Evolutionary conservation across 2,329 filamentous ascomycete species (phyloP), one percentile per base, ranked within the genome.

Genomic region (Tolypocladium sp.): DNA sequence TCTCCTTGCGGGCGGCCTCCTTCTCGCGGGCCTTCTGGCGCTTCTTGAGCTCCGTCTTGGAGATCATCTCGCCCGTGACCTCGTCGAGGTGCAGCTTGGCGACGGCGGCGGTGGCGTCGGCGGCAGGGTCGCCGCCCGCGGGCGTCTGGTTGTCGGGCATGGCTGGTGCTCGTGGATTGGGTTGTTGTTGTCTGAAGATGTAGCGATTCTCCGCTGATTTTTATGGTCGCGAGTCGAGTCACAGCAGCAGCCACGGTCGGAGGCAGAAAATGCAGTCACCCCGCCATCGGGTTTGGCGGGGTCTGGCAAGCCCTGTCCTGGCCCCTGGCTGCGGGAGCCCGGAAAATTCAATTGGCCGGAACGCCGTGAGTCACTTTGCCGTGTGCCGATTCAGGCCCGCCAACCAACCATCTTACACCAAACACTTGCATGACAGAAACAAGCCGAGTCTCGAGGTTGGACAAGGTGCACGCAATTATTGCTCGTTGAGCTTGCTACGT

Each of bases 11-110:
- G 79, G 92, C 90, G 66, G 89, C 89, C 62, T 95, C 92, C 76
- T 84, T 86, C 75, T 93, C 85, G 66, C 93, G 88, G 72, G 88
- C 83, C 90, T 99, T 99, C 79, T 92, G 85, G 70, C 93, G 87
- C 80, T 91, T 93, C 91, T 99, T 99, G 74, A 97, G 81, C 78
- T 92, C 88, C 20, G 86, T 85, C 86, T 92, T 92, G 78, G 89
- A 92, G 62, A 89, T 73, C 74, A 77, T 87, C 79, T 99, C 94
- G 69, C 94, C 94, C 17, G 94, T 97, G 64, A 92, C 91, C 70
- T 95, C 91, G 74, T 99, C 94, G 56, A 94, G 84, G 74, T 92
- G 83, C 66, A 96, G 82, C 77, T 93, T 91, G 70, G 83, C 83
- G 65, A 87, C 74, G 67, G 77, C 75, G 66, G 82, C 83, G 63